A percentile compares a stretch with the other conserved stretches of the same genome.
phyloP scores from a whole-genome alignment of 2,329 filamentous ascomycete genomes.

The Cytospora schulzeri region DNA sequence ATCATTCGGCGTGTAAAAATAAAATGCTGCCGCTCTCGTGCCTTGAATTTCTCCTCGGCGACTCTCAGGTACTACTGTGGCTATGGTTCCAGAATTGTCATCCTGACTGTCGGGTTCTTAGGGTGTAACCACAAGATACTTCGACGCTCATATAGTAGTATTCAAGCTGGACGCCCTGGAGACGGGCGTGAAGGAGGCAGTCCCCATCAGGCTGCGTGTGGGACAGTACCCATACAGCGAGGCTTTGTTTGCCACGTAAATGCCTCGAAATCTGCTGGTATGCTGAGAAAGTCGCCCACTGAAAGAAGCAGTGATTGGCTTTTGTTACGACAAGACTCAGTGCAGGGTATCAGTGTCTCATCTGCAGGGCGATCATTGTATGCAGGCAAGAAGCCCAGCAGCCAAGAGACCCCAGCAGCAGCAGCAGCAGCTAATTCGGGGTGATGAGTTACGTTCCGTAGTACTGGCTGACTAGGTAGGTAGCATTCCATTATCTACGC shows the following conservation, averaged over 20 bases:
- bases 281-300: neutral
- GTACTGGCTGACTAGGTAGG: neutral
- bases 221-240: neutral
- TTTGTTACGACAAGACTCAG: neutral
- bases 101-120: too few species aligned
- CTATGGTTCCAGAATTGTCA: too few species aligned
- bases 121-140: too few species aligned
- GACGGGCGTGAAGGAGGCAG: too few species aligned
- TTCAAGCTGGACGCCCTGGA: too few species aligned
- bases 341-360: neutral
- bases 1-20: neutral
- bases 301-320: neutral
- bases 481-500: neutral
- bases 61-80: too few species aligned
- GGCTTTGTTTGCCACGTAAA: neutral
- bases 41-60: too few species aligned
- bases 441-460: neutral
- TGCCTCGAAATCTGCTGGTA: neutral
- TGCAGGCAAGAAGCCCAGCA: neutral
- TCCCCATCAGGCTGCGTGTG: too few species aligned
- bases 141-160: too few species aligned
- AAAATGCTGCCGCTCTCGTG: too few species aligned
- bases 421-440: too few species aligned
- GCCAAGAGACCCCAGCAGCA: neutral
- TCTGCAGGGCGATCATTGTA: neutral